Evolutionary conservation across 352 stramenopile genomes (phyloP), one percentile per base, ranked within the genome.

Genomic region (Phytophthora tubulina): DNA sequence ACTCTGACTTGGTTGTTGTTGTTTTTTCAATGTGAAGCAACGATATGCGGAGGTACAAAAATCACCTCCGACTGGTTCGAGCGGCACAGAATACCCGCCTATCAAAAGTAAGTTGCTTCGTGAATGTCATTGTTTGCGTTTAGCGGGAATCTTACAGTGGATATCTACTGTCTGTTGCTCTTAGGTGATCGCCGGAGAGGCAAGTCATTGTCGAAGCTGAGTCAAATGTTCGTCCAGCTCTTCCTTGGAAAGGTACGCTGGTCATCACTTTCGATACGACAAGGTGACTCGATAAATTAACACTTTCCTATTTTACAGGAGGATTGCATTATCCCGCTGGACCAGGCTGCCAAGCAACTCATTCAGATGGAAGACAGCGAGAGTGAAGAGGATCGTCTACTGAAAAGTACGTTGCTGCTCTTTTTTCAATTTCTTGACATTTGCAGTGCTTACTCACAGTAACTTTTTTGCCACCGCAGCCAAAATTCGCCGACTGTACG

Each of bases 401-500:
- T 95, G 2, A 96, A 96, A 69, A 96, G 89, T 96, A 80, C 36
- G 80, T 71, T 60, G 44, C 9, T 8, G 5, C 53, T 8, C 36
- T 21, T 35, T 45, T 3, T 42, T 48, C 13, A 21, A 58, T 21
- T 42, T n/a, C 10, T 21, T 33, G 2, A 30, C 21, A 27, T 27
- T 27, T 27, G 21, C 21, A 27, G 21, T 56, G 9, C 65, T 57
- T 45, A 6, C 48, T 66, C 35, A 74, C 52, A 11, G 14, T 35
- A 41, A 27, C 21, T 41, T 9, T 65, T 11, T 45, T 62, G 31
- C 17, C 8, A 62, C n/a, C 1, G 59, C 72, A 96, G 89, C 96
- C 50, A 99, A 98, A 69, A 98, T 99, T 66, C 92, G 97, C 15
- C 87, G 97, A 30, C 87, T 99, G 31, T 99, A 99, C 66, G 97